A percentile compares a stretch with the other conserved stretches of the same genome.
phyloP scores from a whole-genome alignment of 2,329 filamentous ascomycete species.

The Exophiala spinifera region DNA sequence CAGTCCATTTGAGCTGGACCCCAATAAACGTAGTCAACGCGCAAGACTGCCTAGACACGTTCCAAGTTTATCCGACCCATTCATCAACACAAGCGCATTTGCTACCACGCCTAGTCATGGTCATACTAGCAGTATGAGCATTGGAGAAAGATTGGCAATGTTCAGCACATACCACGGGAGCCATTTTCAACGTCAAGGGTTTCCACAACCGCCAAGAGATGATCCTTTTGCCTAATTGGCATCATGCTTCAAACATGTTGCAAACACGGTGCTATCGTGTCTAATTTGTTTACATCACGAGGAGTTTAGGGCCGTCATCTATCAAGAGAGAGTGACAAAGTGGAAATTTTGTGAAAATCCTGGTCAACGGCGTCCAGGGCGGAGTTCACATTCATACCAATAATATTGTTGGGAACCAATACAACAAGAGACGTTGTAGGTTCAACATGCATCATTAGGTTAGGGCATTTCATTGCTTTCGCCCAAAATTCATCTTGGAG shows the following conservation, averaged over 20 bases:
- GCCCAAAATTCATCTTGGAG: not conserved
- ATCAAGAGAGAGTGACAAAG: not conserved
- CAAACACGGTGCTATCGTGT: not conserved
- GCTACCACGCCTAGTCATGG: conserved; percentile 20
- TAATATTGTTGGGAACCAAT: not conserved
- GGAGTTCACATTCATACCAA: not conserved
- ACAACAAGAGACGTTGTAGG: not conserved
- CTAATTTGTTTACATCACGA: not conserved
- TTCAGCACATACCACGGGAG: conserved; percentile 24
- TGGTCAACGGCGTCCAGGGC: not conserved
- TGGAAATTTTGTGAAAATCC: not conserved
- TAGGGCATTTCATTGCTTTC: no score
- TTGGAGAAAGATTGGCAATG: conserved; percentile 24
- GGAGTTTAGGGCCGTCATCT: not conserved
- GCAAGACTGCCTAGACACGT: conserved; percentile 39
- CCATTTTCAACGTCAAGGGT: conserved; percentile 15
- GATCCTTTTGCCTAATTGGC: conserved; percentile 22
- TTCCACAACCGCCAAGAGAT: conserved; percentile 10
- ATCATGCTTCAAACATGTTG: not conserved
- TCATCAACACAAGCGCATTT: conserved; percentile 32
- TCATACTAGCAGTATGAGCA: conserved; percentile 22
- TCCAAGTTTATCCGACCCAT: conserved; percentile 45
- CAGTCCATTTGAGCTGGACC: conserved; percentile 47
- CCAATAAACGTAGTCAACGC: conserved; percentile 34
- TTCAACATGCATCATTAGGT: not conserved